Base-by-base conservation (phyloP, 441 rosid genomes). In the Dalechampia spathulata region DNA sequence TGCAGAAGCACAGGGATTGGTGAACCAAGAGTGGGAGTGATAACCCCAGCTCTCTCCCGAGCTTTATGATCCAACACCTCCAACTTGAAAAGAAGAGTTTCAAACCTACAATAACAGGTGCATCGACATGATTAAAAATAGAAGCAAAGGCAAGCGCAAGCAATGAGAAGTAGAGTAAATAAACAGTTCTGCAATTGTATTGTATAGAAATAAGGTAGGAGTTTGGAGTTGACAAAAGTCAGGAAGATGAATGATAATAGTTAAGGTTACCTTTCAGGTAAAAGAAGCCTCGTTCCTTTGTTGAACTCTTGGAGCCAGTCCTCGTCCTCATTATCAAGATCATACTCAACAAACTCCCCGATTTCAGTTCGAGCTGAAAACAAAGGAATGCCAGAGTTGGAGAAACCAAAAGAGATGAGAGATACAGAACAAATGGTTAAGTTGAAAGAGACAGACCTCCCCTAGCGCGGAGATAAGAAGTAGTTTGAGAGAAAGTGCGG, bases 1-100 rank as follows among this genome's bases (percentile, higher is more conserved):
- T 83, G 91, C 68, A 93, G 67, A 62, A 85, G 79, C 61, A 85
- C 89, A 53, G 96, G 96, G 63, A 90, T 77, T 19, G 95, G 80
- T 59, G 88, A 77, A 60, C 87, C 93, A 76, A 87, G 85, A 34
- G 96, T 80, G 39, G 93, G 81, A 50, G 91, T 64, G 73, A 90
- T 79, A 60, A 87, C 75, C 59, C 97, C 96, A 52, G 97, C 95
- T 80, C 93, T 87, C 74, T 93, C 97, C 65, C 97, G 79, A 50
- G 95, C 89, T 69, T 87, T 93, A 71, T 90, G 99, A 83, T 93
- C 99, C 83, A 90, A 71, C 38, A 90, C 96, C 79, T 90, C 99
- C 61, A 93, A 73, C 73, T 83, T 90, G 74, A 83, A 93, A 49
- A 90, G 44, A 71, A 93, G 77, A 63, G 52, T 55, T 83, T 93